phyloP scores from a whole-genome alignment of 2,329 filamentous ascomycete genomes.

The Cladophialophora bantiana region DNA sequence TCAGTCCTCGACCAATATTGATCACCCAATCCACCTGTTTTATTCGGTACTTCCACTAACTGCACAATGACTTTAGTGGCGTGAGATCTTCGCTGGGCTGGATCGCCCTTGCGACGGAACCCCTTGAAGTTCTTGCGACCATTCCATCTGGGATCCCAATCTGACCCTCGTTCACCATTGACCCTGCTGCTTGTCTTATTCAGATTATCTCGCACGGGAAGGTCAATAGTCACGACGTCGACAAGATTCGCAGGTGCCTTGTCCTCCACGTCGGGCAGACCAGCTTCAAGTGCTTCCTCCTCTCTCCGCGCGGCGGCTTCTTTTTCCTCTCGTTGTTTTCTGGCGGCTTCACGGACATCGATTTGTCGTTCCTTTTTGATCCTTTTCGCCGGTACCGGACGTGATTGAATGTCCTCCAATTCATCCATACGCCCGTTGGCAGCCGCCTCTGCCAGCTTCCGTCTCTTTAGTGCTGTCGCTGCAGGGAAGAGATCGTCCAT shows the following conservation, averaged over 20 bases:
- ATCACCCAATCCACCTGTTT: slow-evolving; percentile 76
- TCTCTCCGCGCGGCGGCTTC: slow-evolving; percentile 66
- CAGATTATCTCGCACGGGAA: slow-evolving; percentile 53
- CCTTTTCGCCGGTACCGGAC: slow-evolving; percentile 53
- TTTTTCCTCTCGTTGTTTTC: slow-evolving; percentile 61
- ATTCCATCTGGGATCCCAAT: slow-evolving; percentile 92
- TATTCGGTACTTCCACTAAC: slow-evolving; percentile 73
- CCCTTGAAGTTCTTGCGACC: slow-evolving; percentile 95
- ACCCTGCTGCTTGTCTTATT: slow-evolving; percentile 39
- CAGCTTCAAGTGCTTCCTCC: slow-evolving; percentile 60
- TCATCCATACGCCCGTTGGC: slow-evolving; percentile 43
- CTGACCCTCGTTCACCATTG: slow-evolving; percentile 56
- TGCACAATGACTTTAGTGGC: slow-evolving; percentile 67
- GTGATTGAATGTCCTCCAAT: slow-evolving; percentile 34
- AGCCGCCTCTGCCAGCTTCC: slow-evolving; percentile 66
- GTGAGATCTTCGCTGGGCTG: slow-evolving; percentile 41
- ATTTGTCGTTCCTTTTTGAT: slow-evolving; percentile 59
- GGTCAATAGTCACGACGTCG: slow-evolving; percentile 76
- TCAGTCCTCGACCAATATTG: slow-evolving; percentile 69
- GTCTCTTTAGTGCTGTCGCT: slow-evolving; percentile 78
- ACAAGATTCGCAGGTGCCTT: slow-evolving; percentile 66
- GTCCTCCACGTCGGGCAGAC: slow-evolving; percentile 73
- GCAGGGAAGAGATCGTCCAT: slow-evolving; percentile 79
- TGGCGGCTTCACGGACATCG: slow-evolving; percentile 72
- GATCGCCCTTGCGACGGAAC: slow-evolving; percentile 70